Base-by-base conservation (phyloP, 768 basidiomycete genomes). In the Crassisporium funariophilum region DNA sequence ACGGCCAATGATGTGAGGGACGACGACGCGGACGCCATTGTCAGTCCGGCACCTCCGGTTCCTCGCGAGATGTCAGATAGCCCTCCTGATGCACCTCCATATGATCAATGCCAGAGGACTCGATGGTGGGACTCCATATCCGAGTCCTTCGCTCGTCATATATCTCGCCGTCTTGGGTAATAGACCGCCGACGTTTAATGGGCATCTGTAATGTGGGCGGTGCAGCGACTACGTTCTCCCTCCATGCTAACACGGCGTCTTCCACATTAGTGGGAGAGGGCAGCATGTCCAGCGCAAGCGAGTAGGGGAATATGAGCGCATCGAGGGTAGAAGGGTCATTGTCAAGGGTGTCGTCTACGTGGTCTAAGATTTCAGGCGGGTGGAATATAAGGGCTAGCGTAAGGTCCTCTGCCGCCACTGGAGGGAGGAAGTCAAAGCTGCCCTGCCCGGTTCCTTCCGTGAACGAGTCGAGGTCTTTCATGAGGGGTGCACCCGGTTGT, bases 391-490 rank as follows among this genome's bases (percentile, higher is more conserved):
- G 66, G 19, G 61, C 57, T 19, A 55, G 48, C 22, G 33, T 36
- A 13, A 42, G 36, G 17, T 75, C 67, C 53, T 71, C 66, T 37
- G 63, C 61, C 29, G 58, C 63, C 33, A 66, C 66, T 25, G 63
- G 60, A 45, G 73, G 62, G 31, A 72, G 57, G 41, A 71, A 76
- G 52, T 78, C 77, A 61, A 79, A 81, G 50, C 77, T 77, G 35
- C 80, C 79, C 46, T 65, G 61, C 12, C 70, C 73, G 7, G 76
- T 78, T 23, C 80, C 80, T 37, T 81, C 79, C n/a, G 78, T 79
- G 67, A 83, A 83, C 44, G 78, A 75, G 50, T 82, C 80, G 23
- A 74, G 59, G 57, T 83, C 81, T 62, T 77, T 81, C 56, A 83
- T 55, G 47, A 70, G 57, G 8, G 80, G 81, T 21, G 81, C 77